Conservation (phyloP, 2,329 filamentous ascomycete genomes). For the Incumbomyces delicatus region DNA sequence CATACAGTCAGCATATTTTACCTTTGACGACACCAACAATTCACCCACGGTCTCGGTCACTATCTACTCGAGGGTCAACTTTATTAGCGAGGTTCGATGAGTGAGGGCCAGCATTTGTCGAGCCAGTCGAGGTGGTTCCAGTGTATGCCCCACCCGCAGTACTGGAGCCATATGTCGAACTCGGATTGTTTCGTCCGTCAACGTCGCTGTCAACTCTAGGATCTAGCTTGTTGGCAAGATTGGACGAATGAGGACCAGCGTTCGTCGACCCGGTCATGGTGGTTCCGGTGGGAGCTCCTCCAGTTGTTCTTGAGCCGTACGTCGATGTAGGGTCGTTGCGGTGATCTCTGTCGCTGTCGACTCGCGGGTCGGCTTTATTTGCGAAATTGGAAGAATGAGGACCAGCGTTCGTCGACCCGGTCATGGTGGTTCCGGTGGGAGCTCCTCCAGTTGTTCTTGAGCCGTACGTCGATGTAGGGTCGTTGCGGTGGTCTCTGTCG, state of each 20-base stretch:
- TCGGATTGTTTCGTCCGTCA: slow-evolving; percentile 9
- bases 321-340: slow-evolving; percentile 9
- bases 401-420: slow-evolving; percentile 27
- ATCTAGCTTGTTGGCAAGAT: slow-evolving; percentile 22
- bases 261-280: slow-evolving; percentile 23
- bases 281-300: slow-evolving; percentile 6
- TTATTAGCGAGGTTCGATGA: slow-evolving; percentile 23
- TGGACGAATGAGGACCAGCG: slow-evolving; percentile 28
- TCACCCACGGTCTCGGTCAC: background rate
- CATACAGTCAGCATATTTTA: background rate
- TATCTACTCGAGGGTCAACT: slow-evolving; percentile 23
- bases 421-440: background rate
- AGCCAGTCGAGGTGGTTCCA: slow-evolving; percentile 8
- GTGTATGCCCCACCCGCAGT: background rate
- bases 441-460: background rate
- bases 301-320: slow-evolving; percentile 10
- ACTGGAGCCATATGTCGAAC: background rate
- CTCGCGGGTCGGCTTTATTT: slow-evolving; percentile 24
- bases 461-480: slow-evolving; percentile 7
- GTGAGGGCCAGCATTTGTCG: slow-evolving; percentile 30
- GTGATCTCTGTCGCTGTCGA: slow-evolving; percentile 17
- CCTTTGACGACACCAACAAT: background rate
- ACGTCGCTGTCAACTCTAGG: slow-evolving; percentile 21
- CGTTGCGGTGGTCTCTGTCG: slow-evolving; percentile 10
- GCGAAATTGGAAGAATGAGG: slow-evolving; percentile 26